Base-by-base conservation (phyloP, 371 early-diverging fungal genomes). In the Apophysomyces ossiformis region DNA sequence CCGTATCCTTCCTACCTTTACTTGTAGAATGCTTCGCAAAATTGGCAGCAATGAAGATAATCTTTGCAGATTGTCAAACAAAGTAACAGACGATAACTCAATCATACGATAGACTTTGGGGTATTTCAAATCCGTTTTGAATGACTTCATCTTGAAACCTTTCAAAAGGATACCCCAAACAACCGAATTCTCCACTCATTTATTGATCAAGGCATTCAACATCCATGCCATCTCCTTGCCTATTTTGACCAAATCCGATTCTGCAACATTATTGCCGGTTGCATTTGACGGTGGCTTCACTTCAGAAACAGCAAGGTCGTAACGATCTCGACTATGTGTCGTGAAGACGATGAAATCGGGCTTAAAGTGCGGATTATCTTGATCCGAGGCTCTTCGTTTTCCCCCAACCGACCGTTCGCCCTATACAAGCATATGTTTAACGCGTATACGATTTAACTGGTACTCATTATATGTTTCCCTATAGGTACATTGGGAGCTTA, bases 211-310 rank as follows among this genome's bases (percentile, higher is more conserved):
- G 32, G 32, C 15, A 50, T 65, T 65, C 37, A 44, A 36, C 60
- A 65, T 65, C 50, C 60, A 60, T 44, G 44, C 16, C 65, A 65
- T 65, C 59, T 65, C 61, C 58, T 65, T 65, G 13, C 60, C 60
- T 18, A 41, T 59, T 37, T 59, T 65, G 18, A 60, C 60, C 35
- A 47, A 47, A 59, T 65, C 60, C 6, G 59, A 65, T 39, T 65
- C 58, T 32, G 60, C 18, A 39, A 18, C 5, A 32, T 59, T 58
- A 38, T 58, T 59, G n/a, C 38, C 38, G 35, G 46, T 37, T 9
- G 43, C 39, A 45, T 64, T 64, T 16, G 41, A 9, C 21, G 58
- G 65, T 13, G 65, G 36, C 39, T 65, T 65, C 45, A 58, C 16
- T 43, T 65, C 58, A 15, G 58, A 58, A 46, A 58, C n/a, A 16